A percentile compares a stretch with the other conserved stretches of the same genome.
These are phyloP conservation scores for Themeda triandra DNA, from an alignment of 176 grass and related monocot genomes.

Conservation along the genomic window DNA sequence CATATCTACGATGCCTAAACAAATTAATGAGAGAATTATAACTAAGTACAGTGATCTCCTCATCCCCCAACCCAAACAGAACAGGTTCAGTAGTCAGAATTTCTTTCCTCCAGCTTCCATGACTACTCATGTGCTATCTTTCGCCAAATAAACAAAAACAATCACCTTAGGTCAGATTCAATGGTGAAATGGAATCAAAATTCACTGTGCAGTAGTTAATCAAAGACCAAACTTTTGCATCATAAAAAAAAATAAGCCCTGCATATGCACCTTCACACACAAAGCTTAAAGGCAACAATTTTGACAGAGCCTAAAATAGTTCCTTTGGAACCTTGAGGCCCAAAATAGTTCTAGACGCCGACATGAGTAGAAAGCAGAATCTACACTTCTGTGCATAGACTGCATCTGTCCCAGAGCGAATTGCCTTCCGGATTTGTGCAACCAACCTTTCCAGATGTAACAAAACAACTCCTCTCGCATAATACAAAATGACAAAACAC, in stretches of 20 bases:
- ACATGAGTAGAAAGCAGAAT: not conserved
- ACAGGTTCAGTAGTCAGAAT: not conserved
- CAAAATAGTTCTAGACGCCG: not conserved
- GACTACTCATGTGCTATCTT: not conserved
- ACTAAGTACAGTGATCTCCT: not conserved
- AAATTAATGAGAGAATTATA: not conserved
- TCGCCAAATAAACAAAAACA: not conserved
- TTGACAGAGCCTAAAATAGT: not conserved
- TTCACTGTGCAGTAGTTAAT: not conserved
- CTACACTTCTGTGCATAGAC: not conserved
- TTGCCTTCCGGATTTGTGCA: not conserved
- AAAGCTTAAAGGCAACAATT: not conserved
- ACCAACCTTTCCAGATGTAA: not conserved
- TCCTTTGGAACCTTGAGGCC: not conserved
- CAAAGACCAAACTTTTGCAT: not conserved
- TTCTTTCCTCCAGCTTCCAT: not conserved
- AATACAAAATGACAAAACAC: conserved; percentile 15
- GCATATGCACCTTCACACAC: not conserved
- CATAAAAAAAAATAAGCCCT: not conserved
- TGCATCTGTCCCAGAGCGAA: not conserved
- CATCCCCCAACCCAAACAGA: not conserved
- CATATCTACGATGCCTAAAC: not conserved
- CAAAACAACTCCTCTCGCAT: not conserved
- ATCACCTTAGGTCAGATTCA: conserved; percentile 9
- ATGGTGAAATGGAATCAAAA: not conserved